These are phyloP conservation scores for Phaeosphaeria sp. DNA, from an alignment of 2,329 filamentous ascomycete genomes.

Conservation along the genomic window DNA sequence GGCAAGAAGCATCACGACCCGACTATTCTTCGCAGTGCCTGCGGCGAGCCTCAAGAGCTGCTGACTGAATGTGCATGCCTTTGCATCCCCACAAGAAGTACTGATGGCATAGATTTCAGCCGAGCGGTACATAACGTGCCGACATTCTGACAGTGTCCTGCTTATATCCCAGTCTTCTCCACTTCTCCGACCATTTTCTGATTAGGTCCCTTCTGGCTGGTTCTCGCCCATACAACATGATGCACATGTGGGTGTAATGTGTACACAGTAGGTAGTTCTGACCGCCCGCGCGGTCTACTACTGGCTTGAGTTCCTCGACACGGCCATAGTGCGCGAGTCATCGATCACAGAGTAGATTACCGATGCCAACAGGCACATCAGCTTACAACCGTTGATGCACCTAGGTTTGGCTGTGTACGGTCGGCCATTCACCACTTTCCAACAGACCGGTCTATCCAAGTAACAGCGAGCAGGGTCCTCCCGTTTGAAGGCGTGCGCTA, in stretches of 20 bases:
- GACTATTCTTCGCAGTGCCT: neutral
- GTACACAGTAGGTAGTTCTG: slow-evolving; percentile 1
- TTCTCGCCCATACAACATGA: neutral
- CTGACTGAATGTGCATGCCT: neutral
- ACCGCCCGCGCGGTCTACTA: neutral
- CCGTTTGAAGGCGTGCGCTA: slow-evolving; percentile 27
- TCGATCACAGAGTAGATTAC: neutral
- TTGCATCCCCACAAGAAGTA: neutral
- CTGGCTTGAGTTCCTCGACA: neutral
- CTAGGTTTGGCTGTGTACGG: neutral
- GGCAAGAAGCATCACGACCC: neutral
- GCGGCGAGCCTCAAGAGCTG: neutral
- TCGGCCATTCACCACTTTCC: slow-evolving; percentile 1
- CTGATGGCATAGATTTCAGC: neutral
- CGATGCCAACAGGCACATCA: slow-evolving; percentile 5
- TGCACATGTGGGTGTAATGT: slow-evolving; percentile 23
- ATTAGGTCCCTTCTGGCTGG: neutral
- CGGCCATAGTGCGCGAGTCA: neutral
- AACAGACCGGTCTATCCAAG: neutral
- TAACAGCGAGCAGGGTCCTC: slow-evolving; percentile 12
- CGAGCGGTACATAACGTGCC: neutral
- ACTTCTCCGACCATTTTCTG: neutral
- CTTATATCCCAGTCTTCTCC: neutral
- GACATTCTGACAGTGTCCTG: neutral
- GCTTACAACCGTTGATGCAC: neutral